phyloP scores from a whole-genome alignment of 768 basidiomycete species.

The Mrakia hoshinonis region DNA sequence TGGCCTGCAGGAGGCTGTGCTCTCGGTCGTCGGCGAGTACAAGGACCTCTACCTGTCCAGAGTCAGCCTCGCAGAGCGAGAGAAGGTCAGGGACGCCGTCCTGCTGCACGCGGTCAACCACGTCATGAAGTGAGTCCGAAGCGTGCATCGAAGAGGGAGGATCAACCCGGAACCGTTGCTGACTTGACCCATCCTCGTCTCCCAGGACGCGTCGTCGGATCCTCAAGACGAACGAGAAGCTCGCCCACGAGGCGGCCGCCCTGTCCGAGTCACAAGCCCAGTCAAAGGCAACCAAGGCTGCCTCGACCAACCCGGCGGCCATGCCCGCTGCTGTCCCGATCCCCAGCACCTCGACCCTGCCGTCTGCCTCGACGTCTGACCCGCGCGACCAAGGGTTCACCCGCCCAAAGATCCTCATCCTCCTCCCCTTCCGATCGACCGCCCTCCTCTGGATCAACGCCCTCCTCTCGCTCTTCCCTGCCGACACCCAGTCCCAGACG shows the following conservation, averaged over 20 bases:
- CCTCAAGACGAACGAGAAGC: constrained; percentile 85
- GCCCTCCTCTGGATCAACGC: constrained; percentile 75
- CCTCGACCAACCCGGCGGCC: constrained; percentile 34
- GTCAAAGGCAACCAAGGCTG: constrained; percentile 32
- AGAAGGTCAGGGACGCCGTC: constrained; percentile 57
- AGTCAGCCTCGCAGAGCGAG: constrained; percentile 57
- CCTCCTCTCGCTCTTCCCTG: constrained; percentile 55
- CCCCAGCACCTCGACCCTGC: constrained; percentile 46
- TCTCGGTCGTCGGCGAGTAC: constrained; percentile 54
- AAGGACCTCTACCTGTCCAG: constrained; percentile 69
- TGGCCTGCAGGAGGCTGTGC: constrained; percentile 30
- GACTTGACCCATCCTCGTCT: neutral
- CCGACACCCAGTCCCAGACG: constrained; percentile 66
- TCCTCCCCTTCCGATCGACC: constrained; percentile 86
- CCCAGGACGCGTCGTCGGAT: constrained; percentile 80
- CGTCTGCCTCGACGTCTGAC: constrained; percentile 13
- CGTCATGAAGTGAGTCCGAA: constrained; percentile 60
- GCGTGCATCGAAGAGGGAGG: neutral
- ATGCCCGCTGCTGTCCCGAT: constrained; percentile 49
- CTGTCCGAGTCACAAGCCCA: constrained; percentile 36
- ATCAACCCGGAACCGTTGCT: neutral
- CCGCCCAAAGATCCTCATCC: constrained; percentile 81
- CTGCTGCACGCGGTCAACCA: constrained; percentile 80
- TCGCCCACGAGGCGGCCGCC: constrained; percentile 59
- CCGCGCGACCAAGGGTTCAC: constrained; percentile 94